A percentile compares a stretch with the other conserved stretches of the same genome.
These are phyloP conservation scores for Galerina marginata DNA, from an alignment of 768 basidiomycete species.

Conservation along the genomic window DNA sequence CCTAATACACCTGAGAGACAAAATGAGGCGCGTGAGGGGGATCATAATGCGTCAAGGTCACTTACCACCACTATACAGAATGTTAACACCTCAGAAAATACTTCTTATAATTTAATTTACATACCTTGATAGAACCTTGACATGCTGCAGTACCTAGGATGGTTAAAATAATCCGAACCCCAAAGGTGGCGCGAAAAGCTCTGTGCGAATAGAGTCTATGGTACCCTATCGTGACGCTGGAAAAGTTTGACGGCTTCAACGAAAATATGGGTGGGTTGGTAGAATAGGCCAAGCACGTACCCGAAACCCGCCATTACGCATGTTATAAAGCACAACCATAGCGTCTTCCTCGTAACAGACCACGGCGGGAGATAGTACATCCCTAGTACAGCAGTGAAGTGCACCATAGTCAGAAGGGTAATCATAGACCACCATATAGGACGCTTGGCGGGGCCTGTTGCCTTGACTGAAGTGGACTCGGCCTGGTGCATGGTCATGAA, in stretches of 20 bases:
- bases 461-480: too few species aligned
- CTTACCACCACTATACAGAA: constrained; percentile 54
- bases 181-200: constrained; percentile 62
- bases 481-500: too few species aligned
- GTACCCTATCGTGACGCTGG: constrained; percentile 76
- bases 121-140: constrained; percentile 80
- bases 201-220: constrained; percentile 82
- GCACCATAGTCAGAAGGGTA: too few species aligned
- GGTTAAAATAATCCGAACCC: constrained; percentile 63
- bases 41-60: neutral
- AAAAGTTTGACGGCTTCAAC: neutral
- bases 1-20: constrained; percentile 59
- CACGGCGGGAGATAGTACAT: too few species aligned
- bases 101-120: constrained; percentile 13
- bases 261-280: too few species aligned
- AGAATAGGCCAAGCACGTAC: too few species aligned
- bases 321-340: too few species aligned
- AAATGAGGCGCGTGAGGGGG: neutral
- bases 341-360: too few species aligned
- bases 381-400: too few species aligned
- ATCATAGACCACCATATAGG: too few species aligned
- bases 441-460: too few species aligned
- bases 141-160: constrained; percentile 74
- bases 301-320: too few species aligned
- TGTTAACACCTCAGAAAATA: neutral